phyloP scores from a whole-genome alignment of 2,329 filamentous ascomycete genomes.

The Rhynchosporium agropyri region DNA sequence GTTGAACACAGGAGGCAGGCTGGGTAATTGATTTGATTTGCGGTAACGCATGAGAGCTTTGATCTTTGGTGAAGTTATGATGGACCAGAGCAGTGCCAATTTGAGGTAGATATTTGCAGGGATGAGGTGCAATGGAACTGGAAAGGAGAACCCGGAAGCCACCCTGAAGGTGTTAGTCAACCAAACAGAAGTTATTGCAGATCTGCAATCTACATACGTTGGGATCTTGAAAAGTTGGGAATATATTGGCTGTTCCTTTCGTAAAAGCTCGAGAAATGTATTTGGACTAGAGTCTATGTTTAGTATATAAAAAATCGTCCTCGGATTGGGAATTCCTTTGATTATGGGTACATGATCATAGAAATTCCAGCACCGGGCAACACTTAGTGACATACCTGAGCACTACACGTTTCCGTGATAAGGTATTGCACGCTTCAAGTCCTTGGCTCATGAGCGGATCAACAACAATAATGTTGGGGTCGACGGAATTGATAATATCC shows the following conservation, averaged over 20 bases:
- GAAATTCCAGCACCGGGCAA: too few relatives aligned
- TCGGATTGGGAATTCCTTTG: too few relatives aligned
- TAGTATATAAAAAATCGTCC: too few relatives aligned
- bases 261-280: conserved; percentile 47
- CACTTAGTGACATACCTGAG: conserved; percentile 36
- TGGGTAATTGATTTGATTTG: conserved; percentile 35
- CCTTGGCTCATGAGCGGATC: conserved; percentile 50
- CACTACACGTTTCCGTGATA: conserved; percentile 43
- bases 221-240: conserved; percentile 46
- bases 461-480: conserved; percentile 47
- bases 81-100: conserved; percentile 36
- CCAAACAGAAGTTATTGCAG: not conserved
- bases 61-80: conserved; percentile 30
- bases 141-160: conserved; percentile 50
- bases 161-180: conserved; percentile 41
- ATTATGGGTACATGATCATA: too few relatives aligned
- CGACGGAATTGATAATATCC: conserved; percentile 44
- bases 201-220: conserved; percentile 39
- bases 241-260: conserved; percentile 45
- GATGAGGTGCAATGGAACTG: conserved; percentile 49
- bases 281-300: conserved; percentile 43
- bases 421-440: conserved; percentile 47
- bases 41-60: conserved; percentile 37
- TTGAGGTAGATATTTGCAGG: conserved; percentile 48
- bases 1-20: conserved; percentile 37